phyloP scores from a whole-genome alignment of 352 stramenopile species.

The Phytophthora palmivora region DNA sequence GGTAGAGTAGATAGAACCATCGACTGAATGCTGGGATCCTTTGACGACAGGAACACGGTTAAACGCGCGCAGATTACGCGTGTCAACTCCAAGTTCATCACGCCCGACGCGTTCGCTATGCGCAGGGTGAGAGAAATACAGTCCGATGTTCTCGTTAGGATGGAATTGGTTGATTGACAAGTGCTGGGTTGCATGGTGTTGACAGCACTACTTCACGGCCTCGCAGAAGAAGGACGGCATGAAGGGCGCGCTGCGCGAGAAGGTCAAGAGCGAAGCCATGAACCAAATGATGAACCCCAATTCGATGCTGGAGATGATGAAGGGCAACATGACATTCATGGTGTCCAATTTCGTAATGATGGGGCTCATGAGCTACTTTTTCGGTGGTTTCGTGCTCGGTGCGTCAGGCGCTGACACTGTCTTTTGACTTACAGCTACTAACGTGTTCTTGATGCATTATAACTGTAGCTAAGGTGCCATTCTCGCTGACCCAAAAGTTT shows the following conservation, averaged over 20 bases:
- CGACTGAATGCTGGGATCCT: background rate
- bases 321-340: conserved; percentile 99
- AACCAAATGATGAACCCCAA: conserved; percentile 97
- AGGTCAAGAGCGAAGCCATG: conserved; percentile 90
- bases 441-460: background rate
- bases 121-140: conserved; percentile 65
- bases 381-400: conserved; percentile 97
- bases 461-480: conserved; percentile 95
- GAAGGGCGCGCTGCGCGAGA: conserved; percentile 84
- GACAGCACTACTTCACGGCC: conserved; percentile 86
- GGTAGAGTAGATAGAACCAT: conserved; percentile 4
- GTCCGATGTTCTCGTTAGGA: background rate
- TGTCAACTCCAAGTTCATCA: conserved; percentile 92
- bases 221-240: conserved; percentile 90
- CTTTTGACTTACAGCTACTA: background rate
- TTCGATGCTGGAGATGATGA: conserved; percentile 98
- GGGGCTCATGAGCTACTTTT: conserved; percentile 99
- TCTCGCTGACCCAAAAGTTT: conserved; percentile 98
- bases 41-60: conserved; percentile 78
- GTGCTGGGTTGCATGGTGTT: background rate
- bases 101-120: conserved; percentile 84
- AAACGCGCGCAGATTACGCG: conserved; percentile 84
- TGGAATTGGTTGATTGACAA: conserved; percentile 7
- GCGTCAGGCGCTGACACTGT: conserved; percentile 13
- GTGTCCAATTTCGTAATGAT: conserved; percentile 99